Base-by-base conservation (phyloP, 768 basidiomycete genomes). In the Hericium erinaceus region DNA sequence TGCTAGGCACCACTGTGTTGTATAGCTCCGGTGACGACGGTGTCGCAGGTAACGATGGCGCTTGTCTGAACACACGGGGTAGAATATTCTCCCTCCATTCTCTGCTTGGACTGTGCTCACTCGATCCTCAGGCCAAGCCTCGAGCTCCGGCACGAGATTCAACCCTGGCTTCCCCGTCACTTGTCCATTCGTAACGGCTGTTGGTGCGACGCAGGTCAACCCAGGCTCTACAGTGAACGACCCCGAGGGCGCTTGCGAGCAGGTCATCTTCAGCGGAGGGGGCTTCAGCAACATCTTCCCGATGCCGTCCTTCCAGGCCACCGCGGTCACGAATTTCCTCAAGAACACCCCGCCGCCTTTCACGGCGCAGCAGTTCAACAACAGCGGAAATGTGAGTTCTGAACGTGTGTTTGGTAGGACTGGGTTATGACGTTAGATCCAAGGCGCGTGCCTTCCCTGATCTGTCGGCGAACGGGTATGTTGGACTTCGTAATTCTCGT, bases 1-100 rank as follows among this genome's bases (percentile, higher is more conserved):
- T 76, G 22, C 64, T 75, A 64, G 75, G 76, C 52, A 48, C 65
- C n/a, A 74, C 77, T 3, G 52, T 79, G 22, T 61, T 79, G 39
- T 80, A 75, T 59, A 69, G 71, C 33, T 75, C 76, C 7, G 78
- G 78, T 20, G 76, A 79, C 57, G 64, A 64, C 33, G 76, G 77
- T 52, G 77, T 78, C n/a, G 75, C 72, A 1, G 76, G 75, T 1
- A 58, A 60, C 38, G 61, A 50, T 6, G 66, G 61, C 20, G 11
- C 60, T 15, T 77, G 77, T 60, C 59, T 77, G 39, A 62, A 67
- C 48, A 28, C 69, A 2, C 58, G 61, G 3, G 73, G 74, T 61
- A 28, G 40, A 57, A 3, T 3, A 4, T 22, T 38, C 2, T 24
- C 15, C 22, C 3, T 51, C 6, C 15, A 51, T 26, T 24, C 16